These are phyloP conservation scores for Didymella pinodella DNA, from an alignment of 2,329 filamentous ascomycete species.

Conservation along the genomic window DNA sequence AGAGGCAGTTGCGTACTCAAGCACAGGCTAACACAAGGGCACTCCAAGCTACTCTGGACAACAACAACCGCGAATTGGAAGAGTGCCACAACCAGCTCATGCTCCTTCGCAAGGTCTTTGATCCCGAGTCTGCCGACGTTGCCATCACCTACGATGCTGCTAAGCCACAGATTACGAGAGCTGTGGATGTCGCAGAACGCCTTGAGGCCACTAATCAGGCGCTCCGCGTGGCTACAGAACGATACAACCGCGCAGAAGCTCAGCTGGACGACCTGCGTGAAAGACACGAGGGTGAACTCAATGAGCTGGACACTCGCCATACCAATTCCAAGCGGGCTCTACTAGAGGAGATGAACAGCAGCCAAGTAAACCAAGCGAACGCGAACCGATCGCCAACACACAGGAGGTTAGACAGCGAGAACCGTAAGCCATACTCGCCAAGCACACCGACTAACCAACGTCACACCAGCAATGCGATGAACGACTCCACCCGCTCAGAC, in stretches of 20 bases:
- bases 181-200: slow-evolving; percentile 81
- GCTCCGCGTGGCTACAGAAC: slow-evolving; percentile 82
- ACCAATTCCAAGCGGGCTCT: slow-evolving; percentile 73
- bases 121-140: slow-evolving; percentile 74
- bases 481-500: slow-evolving; percentile 85
- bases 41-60: slow-evolving; percentile 79
- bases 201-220: slow-evolving; percentile 90
- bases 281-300: slow-evolving; percentile 74
- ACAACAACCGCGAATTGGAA: slow-evolving; percentile 79
- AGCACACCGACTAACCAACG: slow-evolving; percentile 78
- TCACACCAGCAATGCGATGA: slow-evolving; percentile 69
- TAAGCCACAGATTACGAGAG: slow-evolving; percentile 71
- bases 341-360: slow-evolving; percentile 86
- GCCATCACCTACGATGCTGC: slow-evolving; percentile 72
- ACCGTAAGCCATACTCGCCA: slow-evolving; percentile 70
- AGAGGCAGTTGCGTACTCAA: slow-evolving; percentile 83
- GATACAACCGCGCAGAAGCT: slow-evolving; percentile 79
- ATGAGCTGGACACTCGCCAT: slow-evolving; percentile 68
- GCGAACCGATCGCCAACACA: slow-evolving; percentile 73
- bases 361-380: slow-evolving; percentile 69
- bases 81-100: slow-evolving; percentile 83
- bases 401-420: slow-evolving; percentile 67
- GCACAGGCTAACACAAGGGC: slow-evolving; percentile 85
- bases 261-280: slow-evolving; percentile 81
- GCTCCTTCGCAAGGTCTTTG: slow-evolving; percentile 83